phyloP scores from a whole-genome alignment of 1,139 yeast species.

The Pichia sp. region DNA sequence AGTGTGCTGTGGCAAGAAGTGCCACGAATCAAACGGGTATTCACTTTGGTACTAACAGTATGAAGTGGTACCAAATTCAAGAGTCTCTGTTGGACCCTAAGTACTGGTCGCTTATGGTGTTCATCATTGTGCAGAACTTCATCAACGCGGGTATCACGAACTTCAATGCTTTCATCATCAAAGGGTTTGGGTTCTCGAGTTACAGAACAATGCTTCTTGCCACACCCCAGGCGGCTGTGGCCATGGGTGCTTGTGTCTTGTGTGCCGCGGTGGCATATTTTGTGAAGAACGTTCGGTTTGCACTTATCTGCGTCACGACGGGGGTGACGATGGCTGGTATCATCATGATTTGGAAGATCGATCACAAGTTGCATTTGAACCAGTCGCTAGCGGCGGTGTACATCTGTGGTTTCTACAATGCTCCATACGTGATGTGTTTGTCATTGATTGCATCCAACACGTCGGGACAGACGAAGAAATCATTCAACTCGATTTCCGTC shows the following conservation, averaged over 20 bases:
- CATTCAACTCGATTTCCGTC: conserved; percentile 34
- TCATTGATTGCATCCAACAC: conserved; percentile 12
- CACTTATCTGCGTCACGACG: conserved; percentile 9
- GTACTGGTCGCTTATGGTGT: conserved; percentile 34
- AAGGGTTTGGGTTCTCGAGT: conserved; percentile 22
- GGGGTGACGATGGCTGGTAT: conserved; percentile 20
- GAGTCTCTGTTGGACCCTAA: conserved; percentile 38
- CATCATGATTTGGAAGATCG: conserved; percentile 11
- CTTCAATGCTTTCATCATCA: conserved; percentile 22
- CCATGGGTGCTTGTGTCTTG: conserved; percentile 11
- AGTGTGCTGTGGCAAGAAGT: conserved; percentile 19
- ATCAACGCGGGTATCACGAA: conserved; percentile 37
- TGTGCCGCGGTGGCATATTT: conserved; percentile 7
- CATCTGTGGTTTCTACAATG: conserved; percentile 13
- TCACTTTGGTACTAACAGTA: conserved; percentile 16
- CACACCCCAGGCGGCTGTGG: conserved; percentile 20
- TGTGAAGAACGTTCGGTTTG: conserved; percentile 10
- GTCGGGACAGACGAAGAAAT: conserved; percentile 12
- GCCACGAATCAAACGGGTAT: conserved; percentile 30
- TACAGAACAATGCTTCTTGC: conserved; percentile 21
- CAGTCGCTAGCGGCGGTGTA: conserved; percentile 13
- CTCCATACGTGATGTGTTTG: conserved; percentile 10
- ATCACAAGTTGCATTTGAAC: conserved; percentile 43
- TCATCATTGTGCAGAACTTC: conserved; percentile 34
- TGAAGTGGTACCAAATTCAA: conserved; percentile 31